Conservation (phyloP, 2,329 filamentous ascomycete genomes). For the Hymenoscyphus albidus region DNA sequence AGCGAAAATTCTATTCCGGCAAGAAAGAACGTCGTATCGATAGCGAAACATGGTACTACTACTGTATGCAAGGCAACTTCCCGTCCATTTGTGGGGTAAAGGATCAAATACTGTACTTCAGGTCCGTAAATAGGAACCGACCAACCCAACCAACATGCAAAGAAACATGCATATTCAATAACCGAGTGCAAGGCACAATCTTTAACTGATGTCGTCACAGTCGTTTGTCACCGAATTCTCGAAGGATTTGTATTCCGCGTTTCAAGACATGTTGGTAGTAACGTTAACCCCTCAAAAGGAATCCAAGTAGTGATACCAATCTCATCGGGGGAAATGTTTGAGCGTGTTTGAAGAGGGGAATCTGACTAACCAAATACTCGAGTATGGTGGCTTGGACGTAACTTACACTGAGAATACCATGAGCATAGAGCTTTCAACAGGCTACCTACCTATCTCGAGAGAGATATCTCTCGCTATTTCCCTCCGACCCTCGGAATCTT, state of each 20-base stretch:
- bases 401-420: too few species aligned
- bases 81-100: background rate
- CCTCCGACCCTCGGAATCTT: too few species aligned
- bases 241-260: background rate
- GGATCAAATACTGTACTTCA: background rate
- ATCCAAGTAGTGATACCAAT: background rate
- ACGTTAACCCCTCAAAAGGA: background rate
- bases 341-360: too few species aligned
- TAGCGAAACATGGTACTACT: too few species aligned
- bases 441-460: too few species aligned
- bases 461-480: too few species aligned
- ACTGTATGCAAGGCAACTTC: too few species aligned
- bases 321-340: background rate
- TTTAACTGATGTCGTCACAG: background rate
- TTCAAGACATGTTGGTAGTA: background rate
- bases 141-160: background rate
- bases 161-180: background rate
- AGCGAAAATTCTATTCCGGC: background rate
- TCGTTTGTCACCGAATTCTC: background rate
- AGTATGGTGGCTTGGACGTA: too few species aligned
- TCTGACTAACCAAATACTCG: too few species aligned
- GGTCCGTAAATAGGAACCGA: background rate
- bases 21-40: background rate
- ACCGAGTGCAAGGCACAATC: background rate
- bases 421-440: too few species aligned